phyloP scores from a whole-genome alignment of 1,284 basidiomycete genomes.

The Cronartium ribicola region DNA sequence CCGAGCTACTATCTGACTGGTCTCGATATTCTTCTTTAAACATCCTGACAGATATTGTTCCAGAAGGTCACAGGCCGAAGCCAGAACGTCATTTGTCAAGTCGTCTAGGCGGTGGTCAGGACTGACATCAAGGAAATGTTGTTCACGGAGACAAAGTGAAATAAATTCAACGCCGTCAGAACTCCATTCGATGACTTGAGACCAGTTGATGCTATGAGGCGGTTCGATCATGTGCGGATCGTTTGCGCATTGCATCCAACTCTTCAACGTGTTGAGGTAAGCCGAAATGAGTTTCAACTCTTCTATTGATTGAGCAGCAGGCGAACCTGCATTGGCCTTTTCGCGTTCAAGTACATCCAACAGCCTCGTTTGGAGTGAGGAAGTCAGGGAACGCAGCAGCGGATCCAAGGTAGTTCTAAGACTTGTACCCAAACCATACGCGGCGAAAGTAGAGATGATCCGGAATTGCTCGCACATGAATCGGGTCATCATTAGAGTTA shows the following conservation, averaged over 20 bases:
- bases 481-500: slow-evolving; percentile 9
- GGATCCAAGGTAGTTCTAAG: slow-evolving; percentile 31
- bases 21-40: slow-evolving; percentile 10
- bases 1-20: not conserved
- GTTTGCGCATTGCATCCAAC: slow-evolving; percentile 36
- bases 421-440: slow-evolving; percentile 36
- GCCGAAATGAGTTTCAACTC: slow-evolving; percentile 29
- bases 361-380: slow-evolving; percentile 14
- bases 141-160: slow-evolving; percentile 12
- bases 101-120: not conserved
- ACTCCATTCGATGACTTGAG: slow-evolving; percentile 36
- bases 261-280: slow-evolving; percentile 29
- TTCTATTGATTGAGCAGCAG: not conserved
- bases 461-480: slow-evolving; percentile 26
- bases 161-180: slow-evolving; percentile 22
- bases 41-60: slow-evolving; percentile 14
- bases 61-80: slow-evolving; percentile 16
- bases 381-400: slow-evolving; percentile 19
- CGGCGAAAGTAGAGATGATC: slow-evolving; percentile 24
- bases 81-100: slow-evolving; percentile 10
- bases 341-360: not conserved
- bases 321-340: not conserved
- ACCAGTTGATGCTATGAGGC: slow-evolving; percentile 43
- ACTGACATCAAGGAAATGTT: not conserved
- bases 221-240: slow-evolving; percentile 35